Evolutionary conservation across 2,329 filamentous ascomycete genomes (phyloP), one percentile per base, ranked within the genome.

Genomic region (Aureobasidium pullulans): DNA sequence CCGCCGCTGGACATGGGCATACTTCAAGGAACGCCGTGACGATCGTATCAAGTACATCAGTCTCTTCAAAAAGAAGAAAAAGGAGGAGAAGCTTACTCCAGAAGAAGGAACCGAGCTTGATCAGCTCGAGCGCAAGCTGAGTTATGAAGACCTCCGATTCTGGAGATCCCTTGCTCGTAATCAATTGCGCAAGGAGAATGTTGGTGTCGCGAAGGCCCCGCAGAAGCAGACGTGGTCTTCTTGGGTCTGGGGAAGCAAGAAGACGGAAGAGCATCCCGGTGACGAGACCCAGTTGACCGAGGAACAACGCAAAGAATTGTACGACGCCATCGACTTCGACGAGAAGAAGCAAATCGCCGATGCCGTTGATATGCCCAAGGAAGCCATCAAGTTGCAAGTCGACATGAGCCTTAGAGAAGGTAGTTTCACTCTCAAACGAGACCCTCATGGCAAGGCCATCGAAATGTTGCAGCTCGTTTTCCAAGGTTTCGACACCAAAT

Each of bases 321-420:
- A 97, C 72, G 88, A 95, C 66, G 95, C 90, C 52, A 99, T 99
- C 67, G 94, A 97, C 68, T 99, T 93, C 86, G 90, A 99, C 63
- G 94, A 99, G 73, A 97, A 96, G 77, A 86, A 92, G 62, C 89
- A 88, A 1, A 81, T 99, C 40, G 81, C 90, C 0, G 91, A 96
- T 65, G 87, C 88, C 43, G 86, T 99, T 3, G 94, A 99, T 66
- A 80, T 91, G 34, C 95, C 95, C 0, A 84, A 89, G 57, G 94
- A 99, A 66, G 90, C 90, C 9, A 81, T 99, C 68, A 96, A 97
- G 73, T 80, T 97, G 72, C 90, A 96, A 70, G 78, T 99, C 50
- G 91, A 97, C 70, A 87, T 94, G 52, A 93, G 89, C 59, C 84
- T 99, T n/a, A 88, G 89, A 63, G 96, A 93, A 0, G 94, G 94